Conservation (phyloP, 2,329 filamentous ascomycete species). For the Trichoderma harzianum region DNA sequence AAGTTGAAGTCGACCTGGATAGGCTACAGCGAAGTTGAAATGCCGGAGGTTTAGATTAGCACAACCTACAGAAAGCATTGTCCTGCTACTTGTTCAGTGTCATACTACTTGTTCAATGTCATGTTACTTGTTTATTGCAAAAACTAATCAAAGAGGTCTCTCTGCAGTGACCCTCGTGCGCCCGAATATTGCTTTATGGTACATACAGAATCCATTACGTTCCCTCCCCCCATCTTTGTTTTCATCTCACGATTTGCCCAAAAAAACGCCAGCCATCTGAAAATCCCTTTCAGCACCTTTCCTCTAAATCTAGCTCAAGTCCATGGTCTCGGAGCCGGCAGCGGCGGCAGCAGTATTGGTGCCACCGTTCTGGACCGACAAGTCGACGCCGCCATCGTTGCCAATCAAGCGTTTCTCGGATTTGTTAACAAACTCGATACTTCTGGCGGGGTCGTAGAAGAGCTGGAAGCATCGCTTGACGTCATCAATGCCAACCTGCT, state of each 20-base stretch:
- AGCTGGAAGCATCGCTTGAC: slow-evolving; percentile 91
- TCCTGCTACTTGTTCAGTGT: too few relatives aligned
- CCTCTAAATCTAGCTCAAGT: slow-evolving; percentile 39
- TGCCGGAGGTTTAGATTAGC: too few relatives aligned
- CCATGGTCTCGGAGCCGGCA: slow-evolving; percentile 38
- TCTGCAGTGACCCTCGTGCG: slow-evolving; percentile 19
- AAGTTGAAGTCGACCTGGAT: neutral
- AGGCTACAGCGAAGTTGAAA: too few relatives aligned
- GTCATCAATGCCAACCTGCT: slow-evolving; percentile 80
- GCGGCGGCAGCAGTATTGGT: slow-evolving; percentile 11
- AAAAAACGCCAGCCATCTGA: slow-evolving; percentile 34
- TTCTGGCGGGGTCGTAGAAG: slow-evolving; percentile 86
- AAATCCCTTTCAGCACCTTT: neutral
- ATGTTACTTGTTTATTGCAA: slow-evolving; percentile 12
- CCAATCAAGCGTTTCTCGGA: slow-evolving; percentile 93
- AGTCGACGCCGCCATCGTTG: slow-evolving; percentile 74
- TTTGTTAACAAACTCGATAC: slow-evolving; percentile 84
- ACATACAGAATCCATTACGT: slow-evolving; percentile 28
- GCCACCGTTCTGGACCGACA: slow-evolving; percentile 46
- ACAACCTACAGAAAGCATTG: neutral
- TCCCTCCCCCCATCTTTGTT: slow-evolving; percentile 18
- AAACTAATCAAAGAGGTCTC: slow-evolving; percentile 20
- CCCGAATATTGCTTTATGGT: slow-evolving; percentile 28
- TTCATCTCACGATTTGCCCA: slow-evolving; percentile 23
- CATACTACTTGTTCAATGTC: neutral